These are phyloP conservation scores for Endothia cerciana DNA, from an alignment of 2,329 filamentous ascomycete species.

Conservation along the genomic window DNA sequence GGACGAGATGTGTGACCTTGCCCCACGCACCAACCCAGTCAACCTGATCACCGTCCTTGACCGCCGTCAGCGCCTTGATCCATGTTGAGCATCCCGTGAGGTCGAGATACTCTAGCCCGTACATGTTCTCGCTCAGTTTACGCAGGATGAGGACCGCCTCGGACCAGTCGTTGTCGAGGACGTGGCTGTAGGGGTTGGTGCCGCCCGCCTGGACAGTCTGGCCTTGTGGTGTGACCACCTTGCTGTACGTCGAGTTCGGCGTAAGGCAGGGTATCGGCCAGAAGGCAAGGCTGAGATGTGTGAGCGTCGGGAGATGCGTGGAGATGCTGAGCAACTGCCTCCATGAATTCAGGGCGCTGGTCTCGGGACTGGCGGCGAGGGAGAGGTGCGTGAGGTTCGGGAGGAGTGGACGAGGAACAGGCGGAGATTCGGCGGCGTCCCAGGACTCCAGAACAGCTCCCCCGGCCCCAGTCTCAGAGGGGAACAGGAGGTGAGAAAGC, in stretches of 20 bases:
- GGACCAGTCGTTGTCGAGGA: slow-evolving; percentile 61
- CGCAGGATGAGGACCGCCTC: slow-evolving; percentile 61
- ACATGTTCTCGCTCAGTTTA: slow-evolving; percentile 57
- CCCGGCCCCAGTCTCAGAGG: slow-evolving; percentile 33
- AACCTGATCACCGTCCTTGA: slow-evolving; percentile 45
- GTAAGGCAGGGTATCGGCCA: slow-evolving; percentile 66
- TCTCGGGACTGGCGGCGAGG: slow-evolving; percentile 51
- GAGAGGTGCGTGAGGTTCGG: slow-evolving; percentile 65
- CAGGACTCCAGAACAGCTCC: slow-evolving; percentile 53
- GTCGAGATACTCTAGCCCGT: slow-evolving; percentile 64
- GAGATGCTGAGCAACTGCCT: slow-evolving; percentile 60
- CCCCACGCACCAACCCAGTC: slow-evolving; percentile 61
- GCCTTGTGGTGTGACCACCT: slow-evolving; percentile 50
- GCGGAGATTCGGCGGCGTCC: slow-evolving; percentile 47
- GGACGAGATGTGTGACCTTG: slow-evolving; percentile 51
- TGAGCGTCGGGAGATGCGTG: slow-evolving; percentile 55
- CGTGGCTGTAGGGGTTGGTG: slow-evolving; percentile 61
- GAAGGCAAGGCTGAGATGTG: slow-evolving; percentile 63
- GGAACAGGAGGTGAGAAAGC: slow-evolving; percentile 55
- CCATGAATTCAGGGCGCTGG: slow-evolving; percentile 53
- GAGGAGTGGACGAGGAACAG: slow-evolving; percentile 46
- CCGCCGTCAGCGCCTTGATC: slow-evolving; percentile 51
- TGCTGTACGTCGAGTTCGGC: slow-evolving; percentile 54
- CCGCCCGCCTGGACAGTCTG: slow-evolving; percentile 55
- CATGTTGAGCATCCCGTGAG: slow-evolving; percentile 63